phyloP scores from a whole-genome alignment of 306 rosid genomes.

The Hippophae tibetana region DNA sequence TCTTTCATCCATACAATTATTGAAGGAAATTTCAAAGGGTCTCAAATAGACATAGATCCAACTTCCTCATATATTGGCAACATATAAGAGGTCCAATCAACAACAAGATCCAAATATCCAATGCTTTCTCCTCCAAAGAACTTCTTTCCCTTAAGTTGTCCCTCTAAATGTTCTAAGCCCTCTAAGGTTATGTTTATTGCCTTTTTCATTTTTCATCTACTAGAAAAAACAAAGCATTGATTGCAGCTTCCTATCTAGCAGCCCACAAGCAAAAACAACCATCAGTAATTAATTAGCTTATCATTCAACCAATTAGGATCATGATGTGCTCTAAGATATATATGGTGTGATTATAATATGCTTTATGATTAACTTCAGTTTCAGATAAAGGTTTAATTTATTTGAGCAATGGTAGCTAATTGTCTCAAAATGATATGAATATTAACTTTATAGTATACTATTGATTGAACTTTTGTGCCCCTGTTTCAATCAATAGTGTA shows the following conservation, averaged over 20 bases:
- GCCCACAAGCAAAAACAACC: not conserved
- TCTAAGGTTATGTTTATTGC: conserved; percentile 26
- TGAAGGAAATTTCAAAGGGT: conserved; percentile 27
- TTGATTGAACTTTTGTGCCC: too few species aligned
- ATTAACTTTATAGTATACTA: too few species aligned
- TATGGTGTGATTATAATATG: too few species aligned
- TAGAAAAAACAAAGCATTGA: conserved; percentile 7
- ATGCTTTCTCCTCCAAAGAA: conserved; percentile 41
- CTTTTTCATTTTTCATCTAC: conserved; percentile 24
- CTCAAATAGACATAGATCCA: conserved; percentile 27
- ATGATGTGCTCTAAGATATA: too few species aligned
- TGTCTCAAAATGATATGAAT: too few species aligned
- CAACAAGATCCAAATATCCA: conserved; percentile 45
- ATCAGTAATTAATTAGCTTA: too few species aligned
- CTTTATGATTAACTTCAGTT: too few species aligned
- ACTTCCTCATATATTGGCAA: conserved; percentile 43
- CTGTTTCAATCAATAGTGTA: too few species aligned
- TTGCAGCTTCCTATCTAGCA: conserved; percentile 18
- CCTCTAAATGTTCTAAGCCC: conserved; percentile 33
- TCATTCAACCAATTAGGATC: not conserved
- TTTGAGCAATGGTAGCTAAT: too few species aligned
- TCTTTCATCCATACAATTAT: conserved; percentile 27
- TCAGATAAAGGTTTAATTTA: too few species aligned
- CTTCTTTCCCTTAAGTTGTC: conserved; percentile 29
- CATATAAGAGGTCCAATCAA: conserved; percentile 49